Evolutionary conservation across 78 protist genomes (phyloP).

Genomic region (Tieghemostelium lacteum): DNA sequence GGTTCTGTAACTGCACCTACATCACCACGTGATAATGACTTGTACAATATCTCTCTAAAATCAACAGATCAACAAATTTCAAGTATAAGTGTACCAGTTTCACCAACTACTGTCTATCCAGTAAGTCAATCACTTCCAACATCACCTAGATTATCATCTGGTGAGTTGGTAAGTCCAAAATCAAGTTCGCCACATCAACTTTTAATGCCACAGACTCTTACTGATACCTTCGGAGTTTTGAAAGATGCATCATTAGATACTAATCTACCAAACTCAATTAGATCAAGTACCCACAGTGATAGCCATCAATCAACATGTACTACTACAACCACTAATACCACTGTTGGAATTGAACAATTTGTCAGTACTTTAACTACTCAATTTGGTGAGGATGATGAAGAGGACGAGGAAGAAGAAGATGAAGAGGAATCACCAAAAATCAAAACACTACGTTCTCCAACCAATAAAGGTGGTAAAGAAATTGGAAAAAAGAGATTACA

Average conservation of each 20-base stretch:
- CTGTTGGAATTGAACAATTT: not conserved
- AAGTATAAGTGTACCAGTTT: not conserved
- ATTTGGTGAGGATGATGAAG: not conserved
- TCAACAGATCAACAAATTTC: not conserved
- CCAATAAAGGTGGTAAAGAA: not conserved
- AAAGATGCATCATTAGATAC: not conserved
- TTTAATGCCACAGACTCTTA: not conserved
- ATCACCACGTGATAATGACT: not conserved
- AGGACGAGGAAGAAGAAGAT: not conserved
- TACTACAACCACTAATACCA: not conserved
- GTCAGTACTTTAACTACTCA: not conserved
- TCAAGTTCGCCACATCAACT: not conserved
- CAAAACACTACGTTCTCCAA: not conserved
- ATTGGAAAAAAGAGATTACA: constrained; percentile 13
- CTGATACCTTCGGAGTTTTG: not conserved
- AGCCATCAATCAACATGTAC: not conserved
- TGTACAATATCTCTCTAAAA: not conserved
- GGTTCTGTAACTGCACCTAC: not conserved
- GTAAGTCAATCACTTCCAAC: not conserved
- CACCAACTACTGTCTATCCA: not conserved
- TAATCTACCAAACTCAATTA: not conserved
- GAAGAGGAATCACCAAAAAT: not conserved
- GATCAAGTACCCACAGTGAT: not conserved
- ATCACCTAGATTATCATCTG: not conserved
- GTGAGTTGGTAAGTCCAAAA: not conserved